phyloP scores from a whole-genome alignment of 495 filamentous ascomycete genomes.

The Neurospora sp. region DNA sequence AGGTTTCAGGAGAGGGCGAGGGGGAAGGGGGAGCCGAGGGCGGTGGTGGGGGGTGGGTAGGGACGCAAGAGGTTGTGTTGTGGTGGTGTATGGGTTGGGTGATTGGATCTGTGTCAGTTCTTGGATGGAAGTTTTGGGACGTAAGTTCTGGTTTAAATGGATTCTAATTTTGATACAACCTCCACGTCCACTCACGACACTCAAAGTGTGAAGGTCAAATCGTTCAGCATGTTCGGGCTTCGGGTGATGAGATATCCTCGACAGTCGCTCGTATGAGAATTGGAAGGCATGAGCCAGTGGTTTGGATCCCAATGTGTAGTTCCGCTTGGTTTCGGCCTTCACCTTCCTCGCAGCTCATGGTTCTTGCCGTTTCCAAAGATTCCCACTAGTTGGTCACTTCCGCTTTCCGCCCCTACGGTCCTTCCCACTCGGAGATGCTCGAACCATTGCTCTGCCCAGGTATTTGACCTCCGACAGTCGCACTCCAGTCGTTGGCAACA shows the following conservation, averaged over 20 bases:
- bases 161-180: background rate
- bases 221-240: background rate
- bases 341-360: background rate
- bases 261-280: background rate
- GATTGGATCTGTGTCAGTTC: background rate
- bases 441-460: too few species aligned
- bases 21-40: background rate
- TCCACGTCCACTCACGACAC: background rate
- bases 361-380: background rate
- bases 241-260: background rate
- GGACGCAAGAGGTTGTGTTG: background rate
- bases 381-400: background rate
- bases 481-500: background rate
- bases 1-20: conserved; percentile 49
- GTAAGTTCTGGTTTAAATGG: background rate
- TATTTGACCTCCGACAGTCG: background rate
- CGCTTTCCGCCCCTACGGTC: background rate
- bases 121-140: background rate
- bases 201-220: background rate
- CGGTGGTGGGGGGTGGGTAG: too few species aligned
- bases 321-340: background rate
- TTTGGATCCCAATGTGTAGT: background rate
- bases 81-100: background rate
- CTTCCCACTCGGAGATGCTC: background rate
- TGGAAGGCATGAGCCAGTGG: background rate